Base-by-base conservation (phyloP, 2,329 filamentous ascomycete species). In the Alternaria sp. region DNA sequence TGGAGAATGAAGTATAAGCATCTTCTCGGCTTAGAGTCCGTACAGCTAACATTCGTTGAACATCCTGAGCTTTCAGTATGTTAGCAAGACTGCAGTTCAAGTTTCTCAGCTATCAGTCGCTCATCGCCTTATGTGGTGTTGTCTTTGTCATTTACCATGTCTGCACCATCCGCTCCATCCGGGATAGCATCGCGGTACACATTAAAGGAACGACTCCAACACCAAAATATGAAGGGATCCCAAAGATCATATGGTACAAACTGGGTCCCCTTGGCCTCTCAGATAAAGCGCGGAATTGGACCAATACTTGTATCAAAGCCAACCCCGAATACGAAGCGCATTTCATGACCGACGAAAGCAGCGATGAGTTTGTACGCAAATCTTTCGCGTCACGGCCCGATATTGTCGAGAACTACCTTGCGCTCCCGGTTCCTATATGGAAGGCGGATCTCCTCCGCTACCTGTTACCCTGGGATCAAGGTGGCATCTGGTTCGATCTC, bases 361-460 rank as follows among this genome's bases (percentile, higher is more conserved):
- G 62, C 21, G 70, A 74, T 29, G 60, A 56, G 10, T 80, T 73
- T 41, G 75, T 80, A 1, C 58, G 65, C 8, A 63, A 66, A 0
- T 50, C 70, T 5, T 81, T 75, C 53, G 48, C 71, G 5, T 62
- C 62, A 3, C 72, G 74, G 29, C 74, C 77, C 0, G 76, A 80
- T 50, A 77, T 81, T 29, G 66, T 80, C 29, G 64, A 76, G 7
- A 67, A 65, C 5, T 80, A 75, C 54, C 62, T 72, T 23, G 56
- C 61, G 1, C 66, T 80, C 10, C 56, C 65, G 2, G 69, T 79
- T 8, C 72, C 76, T 1, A 80, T 80, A 40, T 60, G 80, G 14
- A 73, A 74, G 51, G 79, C 78, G 1, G 79, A 81, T 60, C 68
- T 81, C 23, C 68, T 81, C 9, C 76, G 79, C 4, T 80, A 81